Base-by-base conservation (phyloP, 2,329 filamentous ascomycete species). In the Neofusicoccum cordaticola region DNA sequence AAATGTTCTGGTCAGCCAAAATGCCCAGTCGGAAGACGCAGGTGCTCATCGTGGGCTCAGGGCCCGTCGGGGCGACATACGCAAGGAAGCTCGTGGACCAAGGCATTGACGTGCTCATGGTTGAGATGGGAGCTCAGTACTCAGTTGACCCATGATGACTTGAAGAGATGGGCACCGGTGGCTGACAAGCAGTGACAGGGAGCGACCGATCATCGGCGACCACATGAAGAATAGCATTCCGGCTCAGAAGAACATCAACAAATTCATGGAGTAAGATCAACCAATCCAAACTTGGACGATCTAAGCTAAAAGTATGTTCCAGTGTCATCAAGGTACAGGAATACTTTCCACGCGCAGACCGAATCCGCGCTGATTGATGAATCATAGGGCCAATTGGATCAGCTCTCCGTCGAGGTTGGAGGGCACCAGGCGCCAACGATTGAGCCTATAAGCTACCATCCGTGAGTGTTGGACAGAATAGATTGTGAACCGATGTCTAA, bases 181-280 rank as follows among this genome's bases (percentile, higher is more conserved):
- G 27, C 47, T 50, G 15, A 50, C 12, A 1, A 13, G 31, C 11
- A 15, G 11, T 7, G n/a, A 19, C 7, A 50, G 47, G 42, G 68
- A 70, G 27, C 68, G 64, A 6, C 22, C 62, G 3, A 60, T 65
- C 42, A n/a, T 63, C 9, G 72, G 71, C 0, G 67, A 68, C 2
- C 71, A 73, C 44, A 68, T 69, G 47, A 73, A 72, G 48, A 73
- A 72, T 48, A 66, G 63, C 3, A 45, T 68, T 9, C 64, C 45
- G 2, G 66, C 66, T 7, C 70, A 72, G 45, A 68, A 68, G 53
- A 67, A 71, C 27, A 65, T 70, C 15, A 66, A 68, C 58, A 65
- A 64, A 15, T 72, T 71, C 56, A 50, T 50, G 4, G 8, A 50
- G 47, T 50, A 15, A 35, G 22, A n/a, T 15, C 15, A 50, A 6